These are phyloP conservation scores for Meripilus lineatus DNA, from an alignment of 1,284 basidiomycete species.

Conservation along the genomic window DNA sequence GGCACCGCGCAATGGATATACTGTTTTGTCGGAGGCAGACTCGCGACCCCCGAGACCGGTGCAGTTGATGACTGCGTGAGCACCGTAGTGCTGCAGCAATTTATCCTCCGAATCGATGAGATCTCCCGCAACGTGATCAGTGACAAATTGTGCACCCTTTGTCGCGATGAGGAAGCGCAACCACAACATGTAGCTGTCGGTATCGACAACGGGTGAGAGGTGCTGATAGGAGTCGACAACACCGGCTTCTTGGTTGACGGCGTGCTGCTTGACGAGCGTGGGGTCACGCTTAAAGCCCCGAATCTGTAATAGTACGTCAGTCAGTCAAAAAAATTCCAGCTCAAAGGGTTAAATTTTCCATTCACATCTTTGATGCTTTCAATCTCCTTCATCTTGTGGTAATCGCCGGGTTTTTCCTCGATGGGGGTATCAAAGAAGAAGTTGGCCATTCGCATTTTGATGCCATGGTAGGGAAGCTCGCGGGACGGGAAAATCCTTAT, in stretches of 20 bases:
- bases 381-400: constrained; percentile 31
- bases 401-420: constrained; percentile 24
- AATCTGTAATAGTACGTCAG: constrained; percentile 13
- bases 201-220: constrained; percentile 32
- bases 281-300: constrained; percentile 28
- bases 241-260: constrained; percentile 25
- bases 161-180: constrained; percentile 23
- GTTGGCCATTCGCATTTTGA: constrained; percentile 20
- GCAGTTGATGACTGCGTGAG: constrained; percentile 30
- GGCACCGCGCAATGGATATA: constrained; percentile 34
- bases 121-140: constrained; percentile 24
- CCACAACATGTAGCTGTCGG: constrained; percentile 32
- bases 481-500: constrained; percentile 13
- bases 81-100: constrained; percentile 25
- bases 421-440: constrained; percentile 31
- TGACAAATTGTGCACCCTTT: constrained; percentile 29
- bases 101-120: constrained; percentile 25
- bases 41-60: constrained; percentile 29
- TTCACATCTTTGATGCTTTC: constrained; percentile 12
- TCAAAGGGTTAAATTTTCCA: background rate
- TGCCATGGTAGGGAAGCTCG: constrained; percentile 15
- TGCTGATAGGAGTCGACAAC: constrained; percentile 33
- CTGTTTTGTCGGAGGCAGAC: constrained; percentile 27
- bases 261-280: constrained; percentile 16
- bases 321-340: background rate